These are phyloP conservation scores for Botrytis pseudocinerea DNA, from an alignment of 2,329 filamentous ascomycete genomes.

Conservation along the genomic window DNA sequence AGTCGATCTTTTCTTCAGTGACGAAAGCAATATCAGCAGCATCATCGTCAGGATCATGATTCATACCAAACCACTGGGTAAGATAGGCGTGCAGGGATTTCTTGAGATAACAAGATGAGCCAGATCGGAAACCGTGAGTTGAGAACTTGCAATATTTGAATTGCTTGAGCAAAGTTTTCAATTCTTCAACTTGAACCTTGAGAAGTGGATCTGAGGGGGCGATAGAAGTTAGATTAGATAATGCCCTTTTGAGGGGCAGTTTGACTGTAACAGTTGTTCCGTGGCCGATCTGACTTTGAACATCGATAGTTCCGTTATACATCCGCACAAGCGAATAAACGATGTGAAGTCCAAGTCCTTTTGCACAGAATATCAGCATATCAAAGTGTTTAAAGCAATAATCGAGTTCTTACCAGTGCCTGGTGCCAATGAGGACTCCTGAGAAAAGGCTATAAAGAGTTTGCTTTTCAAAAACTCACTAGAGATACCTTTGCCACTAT, in stretches of 20 bases:
- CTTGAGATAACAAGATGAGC: neutral
- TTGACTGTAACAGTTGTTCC: conserved; percentile 55
- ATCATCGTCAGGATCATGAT: neutral
- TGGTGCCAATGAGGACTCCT: conserved; percentile 59
- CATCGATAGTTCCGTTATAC: conserved; percentile 58
- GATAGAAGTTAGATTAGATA: neutral
- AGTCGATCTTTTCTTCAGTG: conserved; percentile 6
- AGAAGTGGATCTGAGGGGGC: neutral
- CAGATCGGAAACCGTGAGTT: conserved; percentile 12
- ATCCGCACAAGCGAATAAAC: conserved; percentile 59
- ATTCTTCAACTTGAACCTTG: conserved; percentile 7
- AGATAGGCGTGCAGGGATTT: conserved; percentile 17
- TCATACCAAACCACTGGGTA: conserved; percentile 9
- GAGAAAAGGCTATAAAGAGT: conserved; percentile 60
- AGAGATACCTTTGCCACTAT: conserved; percentile 64
- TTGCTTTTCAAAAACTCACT: conserved; percentile 59
- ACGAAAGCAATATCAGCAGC: conserved; percentile 15
- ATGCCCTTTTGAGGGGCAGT: conserved; percentile 20
- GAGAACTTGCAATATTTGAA: conserved; percentile 10
- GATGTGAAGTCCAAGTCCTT: conserved; percentile 56
- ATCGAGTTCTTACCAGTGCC: conserved; percentile 50
- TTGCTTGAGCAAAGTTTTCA: conserved; percentile 6
- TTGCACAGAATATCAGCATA: neutral
- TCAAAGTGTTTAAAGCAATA: too few species aligned
- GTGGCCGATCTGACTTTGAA: conserved; percentile 52